A percentile compares a stretch with the other conserved stretches of the same genome.
Evolutionary conservation across 441 rosid species (phyloP).

Genomic region (Melastoma candidum): DNA sequence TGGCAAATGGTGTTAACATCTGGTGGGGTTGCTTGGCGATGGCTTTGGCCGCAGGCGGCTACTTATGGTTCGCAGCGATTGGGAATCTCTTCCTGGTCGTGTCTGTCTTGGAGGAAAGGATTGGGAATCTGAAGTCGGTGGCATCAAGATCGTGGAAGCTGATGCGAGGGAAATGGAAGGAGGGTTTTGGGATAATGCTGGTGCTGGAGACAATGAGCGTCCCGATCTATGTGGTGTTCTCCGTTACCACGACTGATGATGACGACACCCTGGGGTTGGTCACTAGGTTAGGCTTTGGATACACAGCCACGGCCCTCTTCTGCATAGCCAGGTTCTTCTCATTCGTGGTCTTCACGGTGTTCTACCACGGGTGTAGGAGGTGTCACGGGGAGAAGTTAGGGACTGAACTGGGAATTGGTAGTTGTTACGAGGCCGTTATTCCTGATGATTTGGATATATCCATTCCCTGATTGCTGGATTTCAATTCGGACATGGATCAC

Average conservation of each 20-base stretch:
- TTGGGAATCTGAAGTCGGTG: not conserved
- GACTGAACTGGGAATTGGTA: not conserved
- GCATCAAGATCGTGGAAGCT: not conserved
- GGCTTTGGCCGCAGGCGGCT: too few species aligned
- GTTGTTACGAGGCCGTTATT: too few species aligned
- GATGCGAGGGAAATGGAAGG: not conserved
- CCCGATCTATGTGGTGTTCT: conserved; percentile 1
- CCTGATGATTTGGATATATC: too few species aligned
- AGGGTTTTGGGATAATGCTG: conserved; percentile 2
- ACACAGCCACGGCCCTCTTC: conserved; percentile 1
- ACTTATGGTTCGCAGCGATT: not conserved
- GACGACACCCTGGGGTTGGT: not conserved
- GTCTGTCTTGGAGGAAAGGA: not conserved
- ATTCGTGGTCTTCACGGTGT: conserved; percentile 1
- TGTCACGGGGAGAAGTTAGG: not conserved
- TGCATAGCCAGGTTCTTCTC: not conserved
- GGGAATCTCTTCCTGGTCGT: conserved; percentile 3
- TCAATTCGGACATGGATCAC: too few species aligned
- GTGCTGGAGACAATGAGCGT: conserved; percentile 2
- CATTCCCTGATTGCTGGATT: too few species aligned
- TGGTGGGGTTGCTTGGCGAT: too few species aligned
- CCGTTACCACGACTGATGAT: not conserved
- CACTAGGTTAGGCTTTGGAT: not conserved
- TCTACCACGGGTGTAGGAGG: conserved; percentile 1
- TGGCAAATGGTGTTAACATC: too few species aligned